Conservation (phyloP, 495 filamentous ascomycete genomes). For the Mycothermus thermophilus region DNA sequence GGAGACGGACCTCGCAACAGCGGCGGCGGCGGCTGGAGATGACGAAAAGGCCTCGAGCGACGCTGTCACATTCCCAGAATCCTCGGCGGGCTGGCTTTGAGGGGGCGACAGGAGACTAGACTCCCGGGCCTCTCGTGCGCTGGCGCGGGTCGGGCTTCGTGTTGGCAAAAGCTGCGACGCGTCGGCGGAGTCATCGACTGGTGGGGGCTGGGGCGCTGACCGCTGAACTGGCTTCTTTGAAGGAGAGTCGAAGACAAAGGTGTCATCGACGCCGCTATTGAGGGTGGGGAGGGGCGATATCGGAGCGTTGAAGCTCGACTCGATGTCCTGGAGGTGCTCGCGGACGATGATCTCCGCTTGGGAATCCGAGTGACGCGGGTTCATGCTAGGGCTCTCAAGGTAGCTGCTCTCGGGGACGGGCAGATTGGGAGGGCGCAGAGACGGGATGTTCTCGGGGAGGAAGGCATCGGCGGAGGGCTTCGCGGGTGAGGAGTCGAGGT, state of each 20-base stretch:
- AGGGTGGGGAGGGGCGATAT: conserved; percentile 32
- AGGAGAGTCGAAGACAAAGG: conserved; percentile 45
- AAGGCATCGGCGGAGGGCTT: conserved; percentile 4
- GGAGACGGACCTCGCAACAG: conserved; percentile 42
- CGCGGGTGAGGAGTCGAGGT: conserved; percentile 1
- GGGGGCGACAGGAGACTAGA: conserved; percentile 8
- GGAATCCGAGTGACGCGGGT: conserved; percentile 26
- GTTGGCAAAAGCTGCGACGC: too few relatives aligned
- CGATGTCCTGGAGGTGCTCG: conserved; percentile 64
- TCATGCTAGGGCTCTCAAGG: conserved; percentile 28
- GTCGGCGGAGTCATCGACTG: background rate
- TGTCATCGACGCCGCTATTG: conserved; percentile 44
- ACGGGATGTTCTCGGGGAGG: conserved; percentile 17
- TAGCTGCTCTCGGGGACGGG: conserved; percentile 27
- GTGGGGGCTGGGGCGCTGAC: too few relatives aligned
- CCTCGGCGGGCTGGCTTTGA: conserved; percentile 19
- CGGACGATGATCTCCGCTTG: conserved; percentile 32
- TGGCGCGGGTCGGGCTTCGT: too few relatives aligned
- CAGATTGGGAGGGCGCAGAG: conserved; percentile 9
- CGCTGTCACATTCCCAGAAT: conserved; percentile 36
- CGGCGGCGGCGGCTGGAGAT: conserved; percentile 52
- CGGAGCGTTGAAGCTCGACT: conserved; percentile 66
- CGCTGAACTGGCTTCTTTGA: conserved; percentile 16
- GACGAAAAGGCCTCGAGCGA: conserved; percentile 48
- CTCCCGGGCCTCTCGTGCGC: conserved; percentile 10